Conservation (phyloP, 2,329 filamentous ascomycete species). For the Penicillium aurantiogriseum region DNA sequence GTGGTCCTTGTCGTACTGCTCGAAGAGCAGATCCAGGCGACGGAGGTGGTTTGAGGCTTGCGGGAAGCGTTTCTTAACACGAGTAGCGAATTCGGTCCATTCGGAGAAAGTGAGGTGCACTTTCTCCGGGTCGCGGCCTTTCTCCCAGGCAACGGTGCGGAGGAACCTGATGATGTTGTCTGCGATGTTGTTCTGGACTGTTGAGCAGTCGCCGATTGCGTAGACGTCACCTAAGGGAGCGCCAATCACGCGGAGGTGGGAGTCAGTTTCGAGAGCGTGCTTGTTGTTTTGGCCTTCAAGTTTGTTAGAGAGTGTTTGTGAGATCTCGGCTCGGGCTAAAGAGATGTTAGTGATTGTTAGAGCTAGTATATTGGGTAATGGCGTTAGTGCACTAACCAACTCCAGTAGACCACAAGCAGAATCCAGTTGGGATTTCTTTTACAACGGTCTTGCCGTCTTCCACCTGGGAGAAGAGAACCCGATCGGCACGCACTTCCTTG, state of each 20-base stretch:
- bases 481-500: slow-evolving; percentile 79
- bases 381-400: slow-evolving; percentile 53
- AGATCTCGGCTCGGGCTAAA: slow-evolving; percentile 72
- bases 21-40: slow-evolving; percentile 86
- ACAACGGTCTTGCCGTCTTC: slow-evolving; percentile 71
- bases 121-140: slow-evolving; percentile 84
- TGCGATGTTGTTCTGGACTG: slow-evolving; percentile 94
- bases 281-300: slow-evolving; percentile 79
- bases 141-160: slow-evolving; percentile 85
- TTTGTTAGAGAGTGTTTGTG: slow-evolving; percentile 71
- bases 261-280: slow-evolving; percentile 91
- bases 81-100: slow-evolving; percentile 80
- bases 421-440: slow-evolving; percentile 92
- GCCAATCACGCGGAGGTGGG: slow-evolving; percentile 84
- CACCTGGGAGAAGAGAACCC: slow-evolving; percentile 85
- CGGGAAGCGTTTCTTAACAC: slow-evolving; percentile 85
- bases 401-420: slow-evolving; percentile 97
- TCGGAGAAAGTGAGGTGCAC: slow-evolving; percentile 81
- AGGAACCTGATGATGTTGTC: slow-evolving; percentile 89
- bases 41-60: slow-evolving; percentile 84
- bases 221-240: slow-evolving; percentile 93
- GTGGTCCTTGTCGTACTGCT: slow-evolving; percentile 88
- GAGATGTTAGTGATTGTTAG: slow-evolving; percentile 5
- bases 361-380: not conserved
- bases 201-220: slow-evolving; percentile 91